phyloP scores from a whole-genome alignment of 306 rosid genomes.

The Corylus avellana region DNA sequence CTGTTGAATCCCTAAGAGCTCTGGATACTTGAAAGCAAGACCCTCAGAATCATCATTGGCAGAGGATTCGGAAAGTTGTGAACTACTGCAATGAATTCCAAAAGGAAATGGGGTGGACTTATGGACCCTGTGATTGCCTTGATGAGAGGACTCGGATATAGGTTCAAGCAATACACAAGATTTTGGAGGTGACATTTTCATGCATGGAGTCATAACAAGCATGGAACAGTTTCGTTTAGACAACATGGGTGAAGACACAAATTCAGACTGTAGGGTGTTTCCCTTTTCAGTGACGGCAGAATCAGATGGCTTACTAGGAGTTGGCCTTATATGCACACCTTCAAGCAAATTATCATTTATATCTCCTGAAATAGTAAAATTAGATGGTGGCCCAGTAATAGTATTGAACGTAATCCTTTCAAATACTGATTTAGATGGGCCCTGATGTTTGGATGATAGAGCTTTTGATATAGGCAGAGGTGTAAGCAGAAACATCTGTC shows the following conservation, averaged over 20 bases:
- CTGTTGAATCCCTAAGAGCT: conserved; percentile 55
- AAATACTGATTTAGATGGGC: conserved; percentile 44
- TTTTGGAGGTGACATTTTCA: conserved; percentile 82
- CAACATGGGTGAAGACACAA: conserved; percentile 36
- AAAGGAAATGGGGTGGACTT: conserved; percentile 83
- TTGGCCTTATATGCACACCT: conserved; percentile 29
- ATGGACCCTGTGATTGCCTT: conserved; percentile 37
- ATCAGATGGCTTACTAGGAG: conserved; percentile 50
- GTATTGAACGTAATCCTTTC: conserved; percentile 37
- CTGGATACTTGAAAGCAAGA: conserved; percentile 65
- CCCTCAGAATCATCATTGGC: conserved; percentile 40
- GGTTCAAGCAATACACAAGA: conserved; percentile 90
- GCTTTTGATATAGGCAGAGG: conserved; percentile 85
- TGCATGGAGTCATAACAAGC: conserved; percentile 72
- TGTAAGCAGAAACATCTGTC: conserved; percentile 86
- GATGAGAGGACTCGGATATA: conserved; percentile 49
- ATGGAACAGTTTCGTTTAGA: conserved; percentile 47
- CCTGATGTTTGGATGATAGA: conserved; percentile 51
- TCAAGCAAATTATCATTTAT: conserved; percentile 35
- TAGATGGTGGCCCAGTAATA: conserved; percentile 26
- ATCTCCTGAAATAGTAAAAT: conserved; percentile 33
- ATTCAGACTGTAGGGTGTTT: conserved; percentile 30
- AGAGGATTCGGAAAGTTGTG: conserved; percentile 49
- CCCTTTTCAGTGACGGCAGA: conserved; percentile 34
- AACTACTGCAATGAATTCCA: conserved; percentile 51